Base-by-base conservation (phyloP, 495 filamentous ascomycete species). In the Aspergillus bridgeri region DNA sequence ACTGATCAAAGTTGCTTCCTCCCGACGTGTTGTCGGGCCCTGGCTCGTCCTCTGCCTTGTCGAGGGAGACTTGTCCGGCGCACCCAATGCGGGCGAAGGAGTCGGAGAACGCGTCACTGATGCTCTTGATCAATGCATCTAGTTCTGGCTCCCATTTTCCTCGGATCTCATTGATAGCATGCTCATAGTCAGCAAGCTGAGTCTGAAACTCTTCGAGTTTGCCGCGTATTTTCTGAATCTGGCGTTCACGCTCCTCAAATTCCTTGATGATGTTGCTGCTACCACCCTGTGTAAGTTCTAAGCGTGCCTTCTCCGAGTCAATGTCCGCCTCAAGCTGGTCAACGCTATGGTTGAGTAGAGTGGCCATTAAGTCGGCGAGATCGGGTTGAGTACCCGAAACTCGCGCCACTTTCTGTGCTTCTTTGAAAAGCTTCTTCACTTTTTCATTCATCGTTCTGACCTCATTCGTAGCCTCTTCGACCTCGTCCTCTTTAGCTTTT, bases 61-160 rank as follows among this genome's bases (percentile, higher is more conserved):
- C 73, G 2, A 98, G 75, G 19, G 75, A 80, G 4, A 98, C 94
- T 68, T 96, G 89, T 42, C 94, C 94, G n/a, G 92, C 94, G 67
- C 93, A 97, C 56, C 87, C 90, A 67, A 98, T 98, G 68, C 92
- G 89, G 61, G 86, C 83, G 68, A 98, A 97, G 62, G 92, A 96
- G 62, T 91, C 83, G 1, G 86, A 83, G 65, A 98, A 98, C 2
- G 92, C 92, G 22, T 89, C 85, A 65, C 89, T 95, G 69, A 98
- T 97, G 65, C 85, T 85, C 38, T 74, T 72, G 43, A 97, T 79
- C 18, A 98, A 80, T 8, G 74, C 76, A 60, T 98, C 92, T 19
- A 98, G 78, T 63, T 81, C 71, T 0, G 94, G 95, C 68, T 98
- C 94, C 91, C 91, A 98, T 38, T 74, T 66, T 3, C 68, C 69